Evolutionary conservation across 2,329 filamentous ascomycete genomes (phyloP).

Genomic region (Aureobasidium vineae): DNA sequence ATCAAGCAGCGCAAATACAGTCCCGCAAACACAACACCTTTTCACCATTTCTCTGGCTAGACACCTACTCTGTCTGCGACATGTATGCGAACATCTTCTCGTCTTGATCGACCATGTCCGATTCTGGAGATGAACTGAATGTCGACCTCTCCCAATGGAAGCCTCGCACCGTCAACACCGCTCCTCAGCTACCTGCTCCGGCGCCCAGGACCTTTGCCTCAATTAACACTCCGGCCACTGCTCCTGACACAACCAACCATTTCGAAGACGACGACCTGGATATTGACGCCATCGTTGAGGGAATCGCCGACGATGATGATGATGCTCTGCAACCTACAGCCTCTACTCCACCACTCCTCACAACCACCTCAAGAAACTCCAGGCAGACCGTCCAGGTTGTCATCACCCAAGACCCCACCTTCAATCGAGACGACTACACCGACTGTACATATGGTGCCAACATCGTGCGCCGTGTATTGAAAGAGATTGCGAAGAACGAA

Average conservation of each 20-base stretch:
- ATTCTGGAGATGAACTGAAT: conserved; percentile 34
- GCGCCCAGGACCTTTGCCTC: conserved; percentile 19
- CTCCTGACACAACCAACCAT: background rate
- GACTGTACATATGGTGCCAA: conserved; percentile 35
- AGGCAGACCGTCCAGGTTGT: conserved; percentile 1
- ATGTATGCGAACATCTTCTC: background rate
- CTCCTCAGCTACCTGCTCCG: background rate
- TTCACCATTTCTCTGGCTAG: too few species aligned
- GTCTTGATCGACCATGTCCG: conserved; percentile 23
- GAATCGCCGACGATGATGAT: background rate
- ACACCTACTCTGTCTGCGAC: background rate
- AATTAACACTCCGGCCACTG: conserved; percentile 7
- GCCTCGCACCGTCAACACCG: conserved; percentile 17
- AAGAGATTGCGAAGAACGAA: conserved; percentile 38
- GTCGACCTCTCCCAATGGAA: conserved; percentile 36
- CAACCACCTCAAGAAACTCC: background rate
- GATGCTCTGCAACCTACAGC: background rate
- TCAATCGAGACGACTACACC: conserved; percentile 28
- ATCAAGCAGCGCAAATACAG: background rate
- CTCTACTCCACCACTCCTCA: background rate
- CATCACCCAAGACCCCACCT: conserved; percentile 5
- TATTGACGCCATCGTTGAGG: conserved; percentile 15
- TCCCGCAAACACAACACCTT: background rate
- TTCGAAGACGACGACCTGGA: conserved; percentile 16
- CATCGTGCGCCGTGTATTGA: conserved; percentile 43